Evolutionary conservation across 768 basidiomycete genomes (phyloP).

Genomic region (Termitomyces bulborhizus): DNA sequence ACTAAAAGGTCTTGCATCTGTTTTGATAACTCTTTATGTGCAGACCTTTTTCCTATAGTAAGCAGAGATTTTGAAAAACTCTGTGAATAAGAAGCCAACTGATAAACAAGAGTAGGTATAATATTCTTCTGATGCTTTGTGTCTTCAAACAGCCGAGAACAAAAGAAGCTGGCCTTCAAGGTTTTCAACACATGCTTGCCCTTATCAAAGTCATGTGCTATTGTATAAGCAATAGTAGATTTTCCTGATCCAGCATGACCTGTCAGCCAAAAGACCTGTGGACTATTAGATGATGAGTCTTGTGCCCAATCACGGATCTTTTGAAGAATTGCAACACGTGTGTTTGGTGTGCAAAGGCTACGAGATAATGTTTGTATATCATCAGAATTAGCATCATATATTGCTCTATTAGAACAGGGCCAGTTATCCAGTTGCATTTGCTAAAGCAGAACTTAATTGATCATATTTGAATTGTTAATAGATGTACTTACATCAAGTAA

Average conservation of each 20-base stretch:
- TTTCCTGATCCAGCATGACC: not conserved
- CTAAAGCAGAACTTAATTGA: no score
- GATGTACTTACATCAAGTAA: no score
- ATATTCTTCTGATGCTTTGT: constrained; percentile 2
- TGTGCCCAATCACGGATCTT: constrained; percentile 8
- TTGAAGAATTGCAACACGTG: not conserved
- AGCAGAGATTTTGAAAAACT: not conserved
- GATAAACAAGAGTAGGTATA: constrained; percentile 14
- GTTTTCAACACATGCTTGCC: no score
- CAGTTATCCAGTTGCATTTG: not conserved
- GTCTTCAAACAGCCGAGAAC: not conserved
- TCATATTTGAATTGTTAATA: no score
- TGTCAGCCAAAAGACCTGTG: constrained; percentile 6
- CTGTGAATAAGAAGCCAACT: not conserved
- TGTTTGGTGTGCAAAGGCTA: constrained; percentile 13
- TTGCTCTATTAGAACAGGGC: not conserved
- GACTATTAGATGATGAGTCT: not conserved
- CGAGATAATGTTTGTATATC: not conserved
- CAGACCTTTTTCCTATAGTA: not conserved
- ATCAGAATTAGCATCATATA: not conserved
- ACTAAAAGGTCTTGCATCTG: constrained; percentile 13
- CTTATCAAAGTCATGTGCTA: not conserved
- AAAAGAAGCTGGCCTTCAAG: no score
- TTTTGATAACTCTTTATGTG: not conserved
- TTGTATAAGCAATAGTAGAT: not conserved